Base-by-base conservation (phyloP, 345 rosid species). In the Citrus mangshanensis region DNA sequence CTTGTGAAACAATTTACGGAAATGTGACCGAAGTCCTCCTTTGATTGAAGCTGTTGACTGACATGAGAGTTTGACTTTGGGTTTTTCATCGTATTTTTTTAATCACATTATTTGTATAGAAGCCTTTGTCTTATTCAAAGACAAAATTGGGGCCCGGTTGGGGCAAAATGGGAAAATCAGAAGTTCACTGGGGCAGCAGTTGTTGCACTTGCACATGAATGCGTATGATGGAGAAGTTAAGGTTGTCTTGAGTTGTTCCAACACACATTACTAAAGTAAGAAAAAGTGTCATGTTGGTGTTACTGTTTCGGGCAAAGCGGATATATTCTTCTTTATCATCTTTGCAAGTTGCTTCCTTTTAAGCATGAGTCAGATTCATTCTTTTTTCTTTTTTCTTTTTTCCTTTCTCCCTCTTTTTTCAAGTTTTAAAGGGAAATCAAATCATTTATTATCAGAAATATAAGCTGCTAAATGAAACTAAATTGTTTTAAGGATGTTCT, bases 241-340 rank as follows among this genome's bases (percentile, higher is more conserved):
- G 88, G 86, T 84, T 89, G 91, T 85, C 91, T 25, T 60, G 73
- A 51, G 68, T 42, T 82, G 85, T 87, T 76, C 86, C 89, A 84
- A 81, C 88, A 86, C 78, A 65, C 73, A 38, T 54, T 38, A 40
- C 72, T 34, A 40, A 78, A 76, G 81, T 54, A 62, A 55, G 32
- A 30, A 63, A 71, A n/a, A 63, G 56, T 70, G 55, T 75, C 71
- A 75, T 70, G 80, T 80, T 68, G 62, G 68, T 81, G 82, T 72
- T 55, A 58, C 51, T 72, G 80, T 72, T 78, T 30, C 68, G 75
- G 72, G 28, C 73, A 13, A 13, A 38, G 32, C 72, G 71, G n/a
- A 70, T 46, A 69, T 78, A 16, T 28, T 63, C 4, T 62, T 63
- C 34, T 19, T 16, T 32, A 18, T 22, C 65, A 25, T 61, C 76